phyloP scores from a whole-genome alignment of 495 filamentous ascomycete genomes.

The Trichoderma asperelloides region DNA sequence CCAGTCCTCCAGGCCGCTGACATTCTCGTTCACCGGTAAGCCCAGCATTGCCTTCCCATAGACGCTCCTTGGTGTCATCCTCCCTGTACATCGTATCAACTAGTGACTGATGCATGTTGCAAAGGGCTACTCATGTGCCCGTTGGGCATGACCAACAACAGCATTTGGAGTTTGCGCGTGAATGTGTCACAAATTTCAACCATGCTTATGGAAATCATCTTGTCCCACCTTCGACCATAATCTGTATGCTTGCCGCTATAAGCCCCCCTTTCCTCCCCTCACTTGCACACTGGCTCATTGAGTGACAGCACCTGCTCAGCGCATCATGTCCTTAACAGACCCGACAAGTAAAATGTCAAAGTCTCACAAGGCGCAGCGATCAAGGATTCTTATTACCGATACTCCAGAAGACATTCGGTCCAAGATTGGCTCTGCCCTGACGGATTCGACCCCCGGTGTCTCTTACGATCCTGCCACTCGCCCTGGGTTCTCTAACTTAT shows the following conservation, averaged over 20 bases:
- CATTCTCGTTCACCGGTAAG: conserved; percentile 73
- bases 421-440: conserved; percentile 68
- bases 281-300: neutral
- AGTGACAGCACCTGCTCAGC: conserved; percentile 46
- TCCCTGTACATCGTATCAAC: no score
- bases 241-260: conserved; percentile 46
- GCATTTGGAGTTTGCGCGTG: conserved; percentile 84
- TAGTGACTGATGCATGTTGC: neutral
- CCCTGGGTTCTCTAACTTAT: conserved; percentile 80
- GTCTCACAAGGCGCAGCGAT: conserved; percentile 58
- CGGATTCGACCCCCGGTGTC: conserved; percentile 56
- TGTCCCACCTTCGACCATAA: conserved; percentile 59
- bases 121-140: conserved; percentile 82
- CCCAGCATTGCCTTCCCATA: neutral
- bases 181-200: conserved; percentile 80
- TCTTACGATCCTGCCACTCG: conserved; percentile 61
- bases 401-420: conserved; percentile 43
- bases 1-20: conserved; percentile 94
- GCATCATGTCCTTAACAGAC: conserved; percentile 80
- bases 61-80: neutral
- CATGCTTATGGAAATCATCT: conserved; percentile 56
- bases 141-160: conserved; percentile 91
- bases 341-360: conserved; percentile 89
- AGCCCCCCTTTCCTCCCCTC: neutral
- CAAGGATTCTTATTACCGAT: conserved; percentile 77